These are phyloP conservation scores for Backusella tuberculispora DNA, from an alignment of 192 early-diverging fungal species.

Conservation along the genomic window DNA sequence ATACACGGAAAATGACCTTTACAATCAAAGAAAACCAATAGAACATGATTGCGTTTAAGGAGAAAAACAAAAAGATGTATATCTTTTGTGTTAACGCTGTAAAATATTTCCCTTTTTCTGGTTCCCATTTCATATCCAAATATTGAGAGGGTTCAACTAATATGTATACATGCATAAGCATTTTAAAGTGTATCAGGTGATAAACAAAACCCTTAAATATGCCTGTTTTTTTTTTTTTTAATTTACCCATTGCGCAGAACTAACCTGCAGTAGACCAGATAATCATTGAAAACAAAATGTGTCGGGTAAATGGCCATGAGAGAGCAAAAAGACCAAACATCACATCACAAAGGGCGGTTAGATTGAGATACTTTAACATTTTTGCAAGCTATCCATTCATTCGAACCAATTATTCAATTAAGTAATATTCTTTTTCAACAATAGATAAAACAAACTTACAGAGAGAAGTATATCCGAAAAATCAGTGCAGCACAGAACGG, in stretches of 20 bases:
- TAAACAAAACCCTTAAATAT: too few species aligned
- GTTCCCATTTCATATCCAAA: slow-evolving; percentile 57
- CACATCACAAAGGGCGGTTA: slow-evolving; percentile 61
- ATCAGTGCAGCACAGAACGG: slow-evolving; percentile 75
- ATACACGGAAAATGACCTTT: slow-evolving; percentile 58
- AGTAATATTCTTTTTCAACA: background rate
- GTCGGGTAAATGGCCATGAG: slow-evolving; percentile 77
- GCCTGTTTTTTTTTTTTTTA: too few species aligned
- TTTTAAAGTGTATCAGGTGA: too few species aligned
- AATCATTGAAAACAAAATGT: slow-evolving; percentile 67
- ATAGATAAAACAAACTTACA: slow-evolving; percentile 36
- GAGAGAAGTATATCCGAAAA: slow-evolving; percentile 77
- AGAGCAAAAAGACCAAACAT: slow-evolving; percentile 76
- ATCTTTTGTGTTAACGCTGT: slow-evolving; percentile 46
- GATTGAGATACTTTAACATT: slow-evolving; percentile 71
- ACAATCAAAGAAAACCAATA: slow-evolving; percentile 78
- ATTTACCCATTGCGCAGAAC: background rate
- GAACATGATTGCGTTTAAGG: slow-evolving; percentile 67
- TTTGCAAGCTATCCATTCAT: slow-evolving; percentile 59
- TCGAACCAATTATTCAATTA: background rate
- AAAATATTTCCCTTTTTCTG: slow-evolving; percentile 55
- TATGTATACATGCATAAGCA: background rate
- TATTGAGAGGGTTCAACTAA: slow-evolving; percentile 47
- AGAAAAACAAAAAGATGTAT: slow-evolving; percentile 62
- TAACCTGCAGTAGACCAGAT: slow-evolving; percentile 59